Evolutionary conservation across 176 grass and related monocot species (phyloP).

Genomic region (Triticum timopheevii): DNA sequence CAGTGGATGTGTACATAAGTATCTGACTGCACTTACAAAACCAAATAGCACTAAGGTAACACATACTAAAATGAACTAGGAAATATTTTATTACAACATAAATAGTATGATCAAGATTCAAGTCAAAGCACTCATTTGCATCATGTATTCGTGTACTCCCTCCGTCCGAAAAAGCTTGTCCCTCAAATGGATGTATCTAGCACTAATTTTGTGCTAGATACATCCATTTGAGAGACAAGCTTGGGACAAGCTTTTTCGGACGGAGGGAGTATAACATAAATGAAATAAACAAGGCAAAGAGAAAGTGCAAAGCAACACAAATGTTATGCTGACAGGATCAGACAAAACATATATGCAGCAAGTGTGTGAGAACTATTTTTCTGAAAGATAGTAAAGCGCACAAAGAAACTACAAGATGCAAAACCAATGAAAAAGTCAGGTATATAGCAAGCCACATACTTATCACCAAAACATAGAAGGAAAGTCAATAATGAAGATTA

Average conservation of each 20-base stretch:
- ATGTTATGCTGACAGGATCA: background rate
- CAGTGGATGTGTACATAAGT: conserved; percentile 55
- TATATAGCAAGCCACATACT: background rate
- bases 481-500: background rate
- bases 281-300: background rate
- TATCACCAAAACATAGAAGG: background rate
- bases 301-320: background rate
- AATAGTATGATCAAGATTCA: background rate
- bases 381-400: background rate
- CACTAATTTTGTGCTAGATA: no score
- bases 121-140: background rate
- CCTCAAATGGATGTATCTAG: no score
- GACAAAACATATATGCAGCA: background rate
- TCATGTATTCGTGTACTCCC: background rate
- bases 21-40: conserved; percentile 43
- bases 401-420: background rate
- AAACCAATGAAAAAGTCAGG: background rate
- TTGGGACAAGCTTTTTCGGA: no score
- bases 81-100: background rate
- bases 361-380: background rate
- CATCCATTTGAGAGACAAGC: no score
- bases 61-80: background rate
- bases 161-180: no score
- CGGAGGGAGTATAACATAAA: no score
- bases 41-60: conserved; percentile 19